Evolutionary conservation across 169 alveolate genomes (phyloP).

Genomic region (Amoebophrya sp.): DNA sequence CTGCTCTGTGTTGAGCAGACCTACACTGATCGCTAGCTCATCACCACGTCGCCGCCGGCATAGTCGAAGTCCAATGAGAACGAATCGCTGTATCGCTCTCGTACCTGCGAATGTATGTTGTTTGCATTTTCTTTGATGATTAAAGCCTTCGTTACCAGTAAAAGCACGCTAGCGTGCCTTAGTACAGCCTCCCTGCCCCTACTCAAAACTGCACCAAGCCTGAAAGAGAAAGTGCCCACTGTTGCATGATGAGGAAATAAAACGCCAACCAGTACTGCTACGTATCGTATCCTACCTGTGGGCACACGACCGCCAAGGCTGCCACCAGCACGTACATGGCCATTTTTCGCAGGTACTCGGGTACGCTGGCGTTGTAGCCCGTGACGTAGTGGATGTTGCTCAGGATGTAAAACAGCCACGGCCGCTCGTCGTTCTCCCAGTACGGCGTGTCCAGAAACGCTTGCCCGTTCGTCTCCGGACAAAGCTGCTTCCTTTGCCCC

Average conservation of each 20-base stretch:
- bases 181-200: no score
- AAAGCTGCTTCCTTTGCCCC: neutral
- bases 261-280: neutral
- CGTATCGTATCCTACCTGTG: no score
- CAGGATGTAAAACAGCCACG: neutral
- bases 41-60: no score
- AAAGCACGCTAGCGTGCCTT: no score
- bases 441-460: neutral
- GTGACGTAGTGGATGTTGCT: neutral
- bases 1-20: no score
- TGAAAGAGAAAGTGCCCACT: no score
- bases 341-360: neutral
- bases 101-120: neutral
- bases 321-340: neutral
- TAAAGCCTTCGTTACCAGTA: no score
- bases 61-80: neutral
- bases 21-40: no score
- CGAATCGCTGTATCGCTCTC: neutral
- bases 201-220: no score
- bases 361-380: neutral
- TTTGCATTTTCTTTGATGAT: no score
- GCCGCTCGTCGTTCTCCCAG: neutral
- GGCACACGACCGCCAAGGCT: neutral
- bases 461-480: neutral
- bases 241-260: neutral